phyloP scores from a whole-genome alignment of 148 eudicot genomes.

The Camellia lanceoleosa region DNA sequence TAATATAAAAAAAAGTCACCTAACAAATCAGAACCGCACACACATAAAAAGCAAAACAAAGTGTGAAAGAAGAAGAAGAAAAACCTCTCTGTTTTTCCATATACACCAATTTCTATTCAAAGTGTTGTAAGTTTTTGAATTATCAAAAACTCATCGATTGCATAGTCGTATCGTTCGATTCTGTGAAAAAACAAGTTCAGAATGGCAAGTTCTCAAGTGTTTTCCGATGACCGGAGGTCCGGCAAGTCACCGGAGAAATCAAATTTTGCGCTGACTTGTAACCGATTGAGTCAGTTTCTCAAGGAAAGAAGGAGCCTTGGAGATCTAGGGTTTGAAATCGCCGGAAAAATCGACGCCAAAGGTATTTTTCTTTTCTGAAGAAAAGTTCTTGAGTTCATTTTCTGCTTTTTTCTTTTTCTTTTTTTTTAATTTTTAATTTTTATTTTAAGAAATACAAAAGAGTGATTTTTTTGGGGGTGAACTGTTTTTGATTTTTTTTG shows the following conservation, averaged over 20 bases:
- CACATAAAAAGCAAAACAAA: not conserved
- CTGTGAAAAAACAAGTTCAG: not conserved
- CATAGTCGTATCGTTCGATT: not conserved
- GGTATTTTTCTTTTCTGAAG: constrained; percentile 18
- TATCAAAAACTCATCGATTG: too few species aligned
- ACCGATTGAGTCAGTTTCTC: constrained; percentile 52
- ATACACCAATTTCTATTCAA: too few species aligned
- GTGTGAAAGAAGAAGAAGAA: not conserved
- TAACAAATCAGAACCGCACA: not conserved
- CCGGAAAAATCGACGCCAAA: constrained; percentile 30
- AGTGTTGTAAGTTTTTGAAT: too few species aligned
- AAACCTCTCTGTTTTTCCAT: not conserved
- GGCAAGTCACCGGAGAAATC: constrained; percentile 36
- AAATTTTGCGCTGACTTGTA: constrained; percentile 44
- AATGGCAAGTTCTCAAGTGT: constrained; percentile 21
- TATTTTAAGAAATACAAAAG: too few species aligned
- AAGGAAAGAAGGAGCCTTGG: constrained; percentile 49
- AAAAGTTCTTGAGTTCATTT: not conserved
- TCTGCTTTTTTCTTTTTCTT: not conserved
- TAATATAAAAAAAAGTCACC: not conserved
- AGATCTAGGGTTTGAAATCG: constrained; percentile 35
- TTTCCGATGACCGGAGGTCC: constrained; percentile 2
- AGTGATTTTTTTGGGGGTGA: too few species aligned
- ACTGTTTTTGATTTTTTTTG: too few species aligned
- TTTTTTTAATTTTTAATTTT: not conserved